These are phyloP conservation scores for Trifolium pratense DNA, from an alignment of 306 rosid species.

Conservation along the genomic window DNA sequence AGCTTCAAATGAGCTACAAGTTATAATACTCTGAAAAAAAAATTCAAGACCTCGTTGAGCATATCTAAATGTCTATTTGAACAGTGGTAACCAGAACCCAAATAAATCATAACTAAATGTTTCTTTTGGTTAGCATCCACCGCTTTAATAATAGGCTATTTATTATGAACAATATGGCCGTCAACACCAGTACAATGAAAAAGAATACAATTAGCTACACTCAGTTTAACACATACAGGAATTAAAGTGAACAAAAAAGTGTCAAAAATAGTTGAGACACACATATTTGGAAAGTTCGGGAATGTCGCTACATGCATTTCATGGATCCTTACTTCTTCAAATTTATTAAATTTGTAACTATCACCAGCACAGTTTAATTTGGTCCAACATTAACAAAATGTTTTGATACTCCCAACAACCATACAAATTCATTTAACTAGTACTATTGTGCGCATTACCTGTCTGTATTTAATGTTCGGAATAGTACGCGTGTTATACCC, in stretches of 20 bases:
- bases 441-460: conserved; percentile 47
- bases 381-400: neutral
- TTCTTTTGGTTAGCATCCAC: conserved; percentile 9
- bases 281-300: neutral
- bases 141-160: neutral
- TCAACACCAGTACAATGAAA: neutral
- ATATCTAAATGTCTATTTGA: neutral
- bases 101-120: conserved; percentile 3
- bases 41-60: conserved; percentile 20
- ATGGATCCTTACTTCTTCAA: conserved; percentile 29
- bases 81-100: neutral
- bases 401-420: conserved; percentile 17
- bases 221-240: neutral
- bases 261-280: neutral
- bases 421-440: conserved; percentile 9
- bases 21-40: conserved; percentile 30
- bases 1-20: conserved; percentile 26
- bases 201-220: neutral
- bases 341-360: neutral
- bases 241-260: neutral
- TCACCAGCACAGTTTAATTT: conserved; percentile 9
- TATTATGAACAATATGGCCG: conserved; percentile 4
- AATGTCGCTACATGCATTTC: neutral
- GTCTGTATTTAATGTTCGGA: conserved; percentile 82
- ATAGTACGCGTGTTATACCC: conserved; percentile 77